Evolutionary conservation across 768 basidiomycete genomes (phyloP).

Genomic region (Tricholoma hemisulphureum): DNA sequence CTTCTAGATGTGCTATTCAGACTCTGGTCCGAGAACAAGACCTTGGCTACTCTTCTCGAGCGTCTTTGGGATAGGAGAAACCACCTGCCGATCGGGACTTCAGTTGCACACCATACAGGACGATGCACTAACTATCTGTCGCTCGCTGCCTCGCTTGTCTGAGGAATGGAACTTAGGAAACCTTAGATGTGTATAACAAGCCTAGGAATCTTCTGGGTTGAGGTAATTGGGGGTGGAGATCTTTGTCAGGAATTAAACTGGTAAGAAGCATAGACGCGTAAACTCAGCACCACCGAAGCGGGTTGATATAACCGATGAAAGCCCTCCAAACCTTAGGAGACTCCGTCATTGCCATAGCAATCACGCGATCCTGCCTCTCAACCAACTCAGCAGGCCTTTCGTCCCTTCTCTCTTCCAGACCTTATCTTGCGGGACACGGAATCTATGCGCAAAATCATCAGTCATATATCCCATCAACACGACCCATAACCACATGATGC

Average conservation of each 20-base stretch:
- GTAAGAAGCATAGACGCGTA: not conserved
- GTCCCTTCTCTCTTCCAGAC: conserved; percentile 90
- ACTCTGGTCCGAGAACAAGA: too few relatives aligned
- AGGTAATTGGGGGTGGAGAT: too few relatives aligned
- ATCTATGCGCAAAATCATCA: conserved; percentile 39
- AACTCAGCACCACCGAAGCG: not conserved
- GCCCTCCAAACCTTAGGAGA: not conserved
- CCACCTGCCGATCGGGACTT: too few relatives aligned
- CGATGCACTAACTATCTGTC: too few relatives aligned
- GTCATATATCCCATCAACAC: conserved; percentile 1
- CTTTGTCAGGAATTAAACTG: not conserved
- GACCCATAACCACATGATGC: conserved; percentile 27
- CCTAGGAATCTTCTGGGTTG: too few relatives aligned
- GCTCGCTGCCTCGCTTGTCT: too few relatives aligned
- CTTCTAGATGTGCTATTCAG: too few relatives aligned
- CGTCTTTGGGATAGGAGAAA: too few relatives aligned
- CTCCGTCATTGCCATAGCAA: not conserved
- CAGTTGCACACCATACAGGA: too few relatives aligned
- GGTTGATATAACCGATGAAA: not conserved
- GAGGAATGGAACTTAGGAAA: too few relatives aligned
- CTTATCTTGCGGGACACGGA: conserved; percentile 75
- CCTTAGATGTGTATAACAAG: too few relatives aligned
- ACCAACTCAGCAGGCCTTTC: conserved; percentile 76
- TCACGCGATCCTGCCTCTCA: conserved; percentile 70
- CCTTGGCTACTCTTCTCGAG: too few relatives aligned